Evolutionary conservation across 2,329 filamentous ascomycete species (phyloP).

Genomic region (Arachnomyces sp.): DNA sequence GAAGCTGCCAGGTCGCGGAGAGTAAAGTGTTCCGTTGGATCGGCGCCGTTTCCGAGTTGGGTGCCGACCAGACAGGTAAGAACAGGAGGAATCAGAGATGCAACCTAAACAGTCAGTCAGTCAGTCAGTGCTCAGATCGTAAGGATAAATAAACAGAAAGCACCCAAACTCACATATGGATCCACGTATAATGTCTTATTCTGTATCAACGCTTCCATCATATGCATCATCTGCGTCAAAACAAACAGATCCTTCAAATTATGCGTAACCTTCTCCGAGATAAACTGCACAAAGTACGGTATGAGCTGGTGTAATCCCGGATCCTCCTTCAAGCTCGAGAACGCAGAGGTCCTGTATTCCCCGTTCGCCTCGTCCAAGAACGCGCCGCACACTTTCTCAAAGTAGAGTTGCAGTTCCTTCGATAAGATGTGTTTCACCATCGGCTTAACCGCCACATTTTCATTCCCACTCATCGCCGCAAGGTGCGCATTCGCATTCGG

Average conservation of each 20-base stretch:
- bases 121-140: slow-evolving; percentile 2
- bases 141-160: not conserved
- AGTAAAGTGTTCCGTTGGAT: slow-evolving; percentile 59
- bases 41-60: slow-evolving; percentile 57
- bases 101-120: slow-evolving; percentile 37
- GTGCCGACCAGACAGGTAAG: slow-evolving; percentile 85
- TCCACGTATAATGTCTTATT: slow-evolving; percentile 74
- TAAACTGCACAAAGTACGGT: slow-evolving; percentile 93
- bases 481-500: slow-evolving; percentile 79
- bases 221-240: slow-evolving; percentile 84
- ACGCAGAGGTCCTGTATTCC: slow-evolving; percentile 75
- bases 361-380: slow-evolving; percentile 78
- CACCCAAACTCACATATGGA: slow-evolving; percentile 46
- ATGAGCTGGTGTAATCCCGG: slow-evolving; percentile 91
- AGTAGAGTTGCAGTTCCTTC: slow-evolving; percentile 93
- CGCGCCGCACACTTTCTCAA: slow-evolving; percentile 86
- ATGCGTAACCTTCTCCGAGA: slow-evolving; percentile 93
- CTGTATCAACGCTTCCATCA: slow-evolving; percentile 73
- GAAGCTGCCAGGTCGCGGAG: slow-evolving; percentile 79
- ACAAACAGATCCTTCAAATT: slow-evolving; percentile 84
- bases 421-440: slow-evolving; percentile 93
- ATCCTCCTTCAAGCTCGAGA: slow-evolving; percentile 79
- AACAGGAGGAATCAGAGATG: slow-evolving; percentile 71
- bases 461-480: slow-evolving; percentile 73
- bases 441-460: slow-evolving; percentile 77